phyloP scores from a whole-genome alignment of 2,329 filamentous ascomycete species.

The Microdochium paspali region DNA sequence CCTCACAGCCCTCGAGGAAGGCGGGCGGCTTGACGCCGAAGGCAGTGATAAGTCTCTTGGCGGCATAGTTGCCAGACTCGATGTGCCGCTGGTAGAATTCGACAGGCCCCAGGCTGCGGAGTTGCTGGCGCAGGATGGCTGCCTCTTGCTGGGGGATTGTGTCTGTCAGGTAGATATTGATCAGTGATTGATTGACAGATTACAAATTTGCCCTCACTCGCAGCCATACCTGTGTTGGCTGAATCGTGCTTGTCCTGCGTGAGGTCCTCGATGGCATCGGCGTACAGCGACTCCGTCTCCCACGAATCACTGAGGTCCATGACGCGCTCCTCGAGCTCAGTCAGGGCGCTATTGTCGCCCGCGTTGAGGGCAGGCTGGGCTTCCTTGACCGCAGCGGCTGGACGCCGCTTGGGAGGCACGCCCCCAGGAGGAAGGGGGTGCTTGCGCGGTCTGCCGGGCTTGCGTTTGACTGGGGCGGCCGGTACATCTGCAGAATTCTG shows the following conservation, averaged over 20 bases:
- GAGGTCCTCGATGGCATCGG: conserved; percentile 51
- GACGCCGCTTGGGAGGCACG: conserved; percentile 12
- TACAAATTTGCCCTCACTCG: too few relatives aligned
- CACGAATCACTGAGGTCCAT: conserved; percentile 44
- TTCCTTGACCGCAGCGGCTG: conserved; percentile 9
- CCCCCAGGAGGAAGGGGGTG: conserved; percentile 4
- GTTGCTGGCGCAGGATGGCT: conserved; percentile 54
- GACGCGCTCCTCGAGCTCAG: conserved; percentile 41
- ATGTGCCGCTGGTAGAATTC: conserved; percentile 69
- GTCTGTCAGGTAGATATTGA: conserved; percentile 12
- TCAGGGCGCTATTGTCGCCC: conserved; percentile 5
- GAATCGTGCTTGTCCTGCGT: conserved; percentile 31
- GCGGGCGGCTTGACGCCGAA: conserved; percentile 69
- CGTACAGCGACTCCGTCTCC: conserved; percentile 56
- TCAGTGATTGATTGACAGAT: conserved; percentile 9
- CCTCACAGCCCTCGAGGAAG: conserved; percentile 63
- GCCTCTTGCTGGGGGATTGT: conserved; percentile 49
- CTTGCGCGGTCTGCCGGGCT: neutral
- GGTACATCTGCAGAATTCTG: neutral
- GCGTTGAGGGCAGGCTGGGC: conserved; percentile 3
- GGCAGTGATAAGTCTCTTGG: conserved; percentile 76
- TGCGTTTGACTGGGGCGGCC: neutral
- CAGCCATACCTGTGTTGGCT: neutral
- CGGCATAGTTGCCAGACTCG: conserved; percentile 58
- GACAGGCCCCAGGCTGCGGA: conserved; percentile 68